Base-by-base conservation (phyloP, 2,329 filamentous ascomycete species). In the Chalara sp. region DNA sequence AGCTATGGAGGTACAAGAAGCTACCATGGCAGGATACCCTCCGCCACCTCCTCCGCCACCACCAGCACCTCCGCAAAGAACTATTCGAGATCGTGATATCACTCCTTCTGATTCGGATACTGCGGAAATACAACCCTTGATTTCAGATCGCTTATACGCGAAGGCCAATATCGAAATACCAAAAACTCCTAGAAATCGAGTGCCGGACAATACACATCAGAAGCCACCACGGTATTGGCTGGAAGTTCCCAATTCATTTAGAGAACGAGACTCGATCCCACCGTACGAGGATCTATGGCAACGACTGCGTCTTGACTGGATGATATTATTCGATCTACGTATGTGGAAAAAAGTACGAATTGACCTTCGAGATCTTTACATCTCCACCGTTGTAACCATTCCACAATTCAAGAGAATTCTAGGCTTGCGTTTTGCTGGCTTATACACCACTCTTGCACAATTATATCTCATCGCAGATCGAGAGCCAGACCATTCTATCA, bases 401-500 rank as follows among this genome's bases (percentile, higher is more conserved):
- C 92, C 93, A 5, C 82, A 95, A 65, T 99, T 99, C 78, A 99
- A 99, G 72, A 84, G 92, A 21, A 83, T 99, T 7, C 76, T 99
- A 50, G 91, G 92, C 2, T 74, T 99, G 42, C 83, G 93, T n/a
- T 95, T 99, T 66, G 89, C 95, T 48, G 92, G 90, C 1, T 76
- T 99, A 3, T 99, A 99, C 69, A 97, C 93, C 1, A 88, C 87
- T 2, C 73, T 99, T 45, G 91, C 93, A 5, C 92, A 99, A 66
- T 75, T 99, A 4, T 99, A 97, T 66, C 79, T 99, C 32, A 93
- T 99, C 57, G 92, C 92, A 11, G 93, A 99, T 65, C 80, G 93
- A 56, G 93, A 99, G 67, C 93, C 93, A 2, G 93, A 99, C 63
- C 92, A 97, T 68, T 97, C 92, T 8, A 97, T 99, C 64, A 96